phyloP scores from a whole-genome alignment of 257 asterid genomes.

The Scutellaria barbata region DNA sequence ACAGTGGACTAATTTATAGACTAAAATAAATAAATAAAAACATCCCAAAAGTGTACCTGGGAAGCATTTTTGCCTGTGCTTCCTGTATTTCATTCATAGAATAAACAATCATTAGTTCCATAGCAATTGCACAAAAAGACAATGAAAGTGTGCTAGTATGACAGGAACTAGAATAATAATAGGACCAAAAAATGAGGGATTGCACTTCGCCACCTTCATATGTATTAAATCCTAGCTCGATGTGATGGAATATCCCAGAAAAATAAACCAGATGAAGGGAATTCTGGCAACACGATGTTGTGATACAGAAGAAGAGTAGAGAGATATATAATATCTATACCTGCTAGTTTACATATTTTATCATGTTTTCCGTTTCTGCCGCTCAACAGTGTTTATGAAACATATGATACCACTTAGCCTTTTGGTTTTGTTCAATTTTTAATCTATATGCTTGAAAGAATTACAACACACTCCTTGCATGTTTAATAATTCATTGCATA shows the following conservation, averaged over 20 bases:
- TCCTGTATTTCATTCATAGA: constrained; percentile 52
- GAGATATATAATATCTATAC: neutral
- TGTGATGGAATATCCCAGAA: neutral
- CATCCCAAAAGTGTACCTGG: constrained; percentile 47
- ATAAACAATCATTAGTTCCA: constrained; percentile 33
- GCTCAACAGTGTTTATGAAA: neutral
- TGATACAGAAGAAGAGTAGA: neutral
- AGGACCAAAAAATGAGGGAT: neutral
- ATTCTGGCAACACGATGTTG: neutral
- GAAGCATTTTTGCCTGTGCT: constrained; percentile 40
- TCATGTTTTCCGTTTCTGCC: neutral
- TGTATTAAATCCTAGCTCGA: neutral
- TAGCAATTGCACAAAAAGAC: neutral
- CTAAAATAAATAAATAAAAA: neutral
- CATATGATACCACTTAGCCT: neutral
- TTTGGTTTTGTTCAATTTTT: neutral
- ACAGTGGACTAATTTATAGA: neutral
- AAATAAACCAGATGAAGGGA: neutral
- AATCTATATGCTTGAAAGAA: neutral
- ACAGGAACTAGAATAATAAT: constrained; percentile 16
- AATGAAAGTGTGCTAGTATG: neutral
- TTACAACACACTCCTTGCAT: neutral
- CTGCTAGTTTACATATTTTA: constrained; percentile 9
- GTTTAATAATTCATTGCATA: neutral
- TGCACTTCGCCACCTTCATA: neutral